Evolutionary conservation across 352 stramenopile species (phyloP).

Genomic region (Phytophthora fragariaefolia): DNA sequence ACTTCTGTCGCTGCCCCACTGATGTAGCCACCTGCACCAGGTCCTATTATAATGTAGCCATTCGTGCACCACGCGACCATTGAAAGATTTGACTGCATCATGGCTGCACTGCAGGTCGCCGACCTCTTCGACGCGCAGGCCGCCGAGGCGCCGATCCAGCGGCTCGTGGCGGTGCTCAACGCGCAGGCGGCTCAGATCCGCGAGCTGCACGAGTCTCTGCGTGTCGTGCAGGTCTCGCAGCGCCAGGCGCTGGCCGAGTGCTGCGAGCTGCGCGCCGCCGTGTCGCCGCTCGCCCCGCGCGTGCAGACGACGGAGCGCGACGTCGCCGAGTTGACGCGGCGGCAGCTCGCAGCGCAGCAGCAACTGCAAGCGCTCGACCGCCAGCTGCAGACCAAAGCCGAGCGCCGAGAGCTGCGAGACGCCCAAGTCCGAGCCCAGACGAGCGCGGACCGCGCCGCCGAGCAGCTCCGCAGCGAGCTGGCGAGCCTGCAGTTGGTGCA

Average conservation of each 20-base stretch:
- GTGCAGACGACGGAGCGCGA: slow-evolving; percentile 17
- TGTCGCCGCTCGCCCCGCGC: slow-evolving; percentile 15
- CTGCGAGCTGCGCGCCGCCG: slow-evolving; percentile 7
- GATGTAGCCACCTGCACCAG: slow-evolving; percentile 1
- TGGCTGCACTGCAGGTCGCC: slow-evolving; percentile 34
- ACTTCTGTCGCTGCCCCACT: no score
- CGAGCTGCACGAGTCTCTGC: slow-evolving; percentile 39
- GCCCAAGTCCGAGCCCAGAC: slow-evolving; percentile 23
- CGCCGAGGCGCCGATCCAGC: slow-evolving; percentile 53
- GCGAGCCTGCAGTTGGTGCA: slow-evolving; percentile 40
- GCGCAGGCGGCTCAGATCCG: slow-evolving; percentile 51
- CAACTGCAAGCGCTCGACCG: slow-evolving; percentile 24
- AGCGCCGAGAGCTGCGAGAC: slow-evolving; percentile 30
- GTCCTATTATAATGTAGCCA: not conserved
- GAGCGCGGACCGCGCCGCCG: slow-evolving; percentile 22
- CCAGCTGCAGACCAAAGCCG: slow-evolving; percentile 29
- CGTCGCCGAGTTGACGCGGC: not conserved
- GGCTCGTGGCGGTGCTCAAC: slow-evolving; percentile 74
- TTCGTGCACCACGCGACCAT: not conserved
- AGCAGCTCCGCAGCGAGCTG: slow-evolving; percentile 38
- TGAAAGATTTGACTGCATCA: slow-evolving; percentile 21
- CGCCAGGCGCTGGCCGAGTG: slow-evolving; percentile 36
- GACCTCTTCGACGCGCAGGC: slow-evolving; percentile 69
- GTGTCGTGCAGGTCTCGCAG: slow-evolving; percentile 39
- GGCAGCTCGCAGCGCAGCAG: slow-evolving; percentile 9